phyloP scores from a whole-genome alignment of 768 basidiomycete species.

The Tricholoma hemisulphureum region DNA sequence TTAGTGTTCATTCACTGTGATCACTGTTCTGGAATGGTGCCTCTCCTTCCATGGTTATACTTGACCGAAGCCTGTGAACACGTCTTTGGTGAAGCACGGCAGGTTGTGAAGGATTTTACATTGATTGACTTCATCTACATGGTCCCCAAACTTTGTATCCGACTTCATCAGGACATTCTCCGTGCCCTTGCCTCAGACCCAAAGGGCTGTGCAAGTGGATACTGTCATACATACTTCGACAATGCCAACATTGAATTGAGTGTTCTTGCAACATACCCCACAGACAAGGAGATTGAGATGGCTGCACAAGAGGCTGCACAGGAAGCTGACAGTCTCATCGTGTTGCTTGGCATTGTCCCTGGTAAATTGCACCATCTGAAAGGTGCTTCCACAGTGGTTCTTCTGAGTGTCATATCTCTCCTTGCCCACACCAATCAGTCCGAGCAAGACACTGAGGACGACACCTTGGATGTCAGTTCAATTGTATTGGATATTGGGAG shows the following conservation, averaged over 20 bases:
- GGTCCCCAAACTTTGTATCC: conserved; percentile 23
- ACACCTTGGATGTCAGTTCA: neutral
- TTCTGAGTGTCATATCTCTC: neutral
- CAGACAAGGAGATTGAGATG: conserved; percentile 19
- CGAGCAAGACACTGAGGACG: neutral
- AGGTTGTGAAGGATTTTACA: conserved; percentile 36
- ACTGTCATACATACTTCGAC: conserved; percentile 28
- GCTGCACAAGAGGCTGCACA: conserved; percentile 8
- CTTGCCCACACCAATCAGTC: neutral
- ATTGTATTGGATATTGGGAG: neutral
- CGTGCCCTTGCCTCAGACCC: conserved; percentile 8
- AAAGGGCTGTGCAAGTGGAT: conserved; percentile 24
- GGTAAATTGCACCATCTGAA: neutral
- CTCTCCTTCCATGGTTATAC: conserved; percentile 27
- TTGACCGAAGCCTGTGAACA: conserved; percentile 34
- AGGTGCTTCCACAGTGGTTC: neutral
- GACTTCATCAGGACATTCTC: conserved; percentile 23
- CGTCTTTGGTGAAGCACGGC: conserved; percentile 27
- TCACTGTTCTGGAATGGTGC: conserved; percentile 9
- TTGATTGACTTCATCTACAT: conserved; percentile 29
- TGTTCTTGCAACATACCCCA: conserved; percentile 19
- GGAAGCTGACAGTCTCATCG: conserved; percentile 22
- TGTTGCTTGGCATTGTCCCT: conserved; percentile 13
- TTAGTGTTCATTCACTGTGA: conserved; percentile 39
- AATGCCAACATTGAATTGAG: conserved; percentile 14